Percentiles rank a stretch among this genome's conserved stretches.
Evolutionary conservation across 179 eudicot species (phyloP).

Genomic region (Silene vulgaris): DNA sequence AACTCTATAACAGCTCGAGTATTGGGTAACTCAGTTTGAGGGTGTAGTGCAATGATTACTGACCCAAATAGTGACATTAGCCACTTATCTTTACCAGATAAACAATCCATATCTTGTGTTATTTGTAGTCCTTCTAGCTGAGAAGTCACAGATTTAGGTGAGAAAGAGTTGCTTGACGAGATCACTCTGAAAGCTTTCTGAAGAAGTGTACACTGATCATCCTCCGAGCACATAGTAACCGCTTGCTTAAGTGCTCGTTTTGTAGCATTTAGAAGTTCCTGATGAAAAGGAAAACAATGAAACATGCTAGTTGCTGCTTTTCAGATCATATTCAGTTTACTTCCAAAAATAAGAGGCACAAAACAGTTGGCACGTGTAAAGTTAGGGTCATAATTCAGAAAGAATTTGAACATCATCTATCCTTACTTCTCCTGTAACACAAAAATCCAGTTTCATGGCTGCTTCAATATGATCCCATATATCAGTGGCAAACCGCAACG

Average conservation of each 20-base stretch:
- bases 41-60: slow-evolving; percentile 67
- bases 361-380: background rate
- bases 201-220: slow-evolving; percentile 49
- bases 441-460: slow-evolving; percentile 20
- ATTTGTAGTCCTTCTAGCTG: slow-evolving; percentile 34
- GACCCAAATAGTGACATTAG: slow-evolving; percentile 72
- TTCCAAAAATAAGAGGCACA: background rate
- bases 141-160: slow-evolving; percentile 23
- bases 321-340: slow-evolving; percentile 6
- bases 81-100: slow-evolving; percentile 52
- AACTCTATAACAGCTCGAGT: slow-evolving; percentile 36
- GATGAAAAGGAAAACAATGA: slow-evolving; percentile 18
- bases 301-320: slow-evolving; percentile 19
- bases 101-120: slow-evolving; percentile 27
- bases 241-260: slow-evolving; percentile 64
- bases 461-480: slow-evolving; percentile 54
- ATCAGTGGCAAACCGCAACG: slow-evolving; percentile 46
- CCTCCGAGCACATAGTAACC: slow-evolving; percentile 58
- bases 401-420: background rate
- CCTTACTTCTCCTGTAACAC: slow-evolving; percentile 38
- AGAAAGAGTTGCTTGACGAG: slow-evolving; percentile 34
- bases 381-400: slow-evolving; percentile 6
- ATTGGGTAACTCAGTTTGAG: slow-evolving; percentile 48
- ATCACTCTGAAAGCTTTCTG: slow-evolving; percentile 54
- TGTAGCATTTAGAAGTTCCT: slow-evolving; percentile 70